phyloP scores from a whole-genome alignment of 345 rosid genomes.

The Noccaea caerulescens region DNA sequence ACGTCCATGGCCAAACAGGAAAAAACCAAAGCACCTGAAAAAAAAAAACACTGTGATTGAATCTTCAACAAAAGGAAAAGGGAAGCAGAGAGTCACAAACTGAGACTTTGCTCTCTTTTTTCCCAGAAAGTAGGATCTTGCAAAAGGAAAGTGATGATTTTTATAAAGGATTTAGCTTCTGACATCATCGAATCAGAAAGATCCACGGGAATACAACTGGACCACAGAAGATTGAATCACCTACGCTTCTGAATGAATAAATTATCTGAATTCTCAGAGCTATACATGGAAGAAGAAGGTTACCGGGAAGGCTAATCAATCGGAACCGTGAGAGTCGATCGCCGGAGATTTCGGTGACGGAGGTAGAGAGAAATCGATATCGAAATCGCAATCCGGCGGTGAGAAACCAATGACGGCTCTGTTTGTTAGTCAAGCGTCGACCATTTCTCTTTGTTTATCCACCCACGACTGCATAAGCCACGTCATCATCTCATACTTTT shows the following conservation, averaged over 20 bases:
- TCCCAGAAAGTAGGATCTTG: background rate
- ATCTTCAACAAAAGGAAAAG: too few relatives aligned
- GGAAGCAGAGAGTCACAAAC: too few relatives aligned
- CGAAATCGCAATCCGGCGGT: conserved; percentile 5
- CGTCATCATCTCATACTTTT: too few relatives aligned
- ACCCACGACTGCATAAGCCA: too few relatives aligned
- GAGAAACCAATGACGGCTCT: background rate
- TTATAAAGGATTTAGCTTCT: background rate
- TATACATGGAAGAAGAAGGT: background rate
- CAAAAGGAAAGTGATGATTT: background rate
- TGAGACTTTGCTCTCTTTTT: too few relatives aligned
- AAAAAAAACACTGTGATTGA: too few relatives aligned
- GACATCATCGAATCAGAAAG: background rate
- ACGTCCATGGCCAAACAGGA: conserved; percentile 30
- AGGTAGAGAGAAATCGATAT: background rate
- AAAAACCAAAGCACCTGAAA: conserved; percentile 4
- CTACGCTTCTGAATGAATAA: background rate
- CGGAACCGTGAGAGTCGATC: conserved; percentile 1
- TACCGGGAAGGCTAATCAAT: background rate
- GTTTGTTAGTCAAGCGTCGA: background rate
- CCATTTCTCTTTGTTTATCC: background rate
- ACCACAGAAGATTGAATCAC: background rate
- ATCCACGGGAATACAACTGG: background rate
- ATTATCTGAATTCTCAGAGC: background rate
- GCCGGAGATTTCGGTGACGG: background rate